These are phyloP conservation scores for Ophiostoma ulmi DNA, from an alignment of 2,329 filamentous ascomycete species.

Conservation along the genomic window DNA sequence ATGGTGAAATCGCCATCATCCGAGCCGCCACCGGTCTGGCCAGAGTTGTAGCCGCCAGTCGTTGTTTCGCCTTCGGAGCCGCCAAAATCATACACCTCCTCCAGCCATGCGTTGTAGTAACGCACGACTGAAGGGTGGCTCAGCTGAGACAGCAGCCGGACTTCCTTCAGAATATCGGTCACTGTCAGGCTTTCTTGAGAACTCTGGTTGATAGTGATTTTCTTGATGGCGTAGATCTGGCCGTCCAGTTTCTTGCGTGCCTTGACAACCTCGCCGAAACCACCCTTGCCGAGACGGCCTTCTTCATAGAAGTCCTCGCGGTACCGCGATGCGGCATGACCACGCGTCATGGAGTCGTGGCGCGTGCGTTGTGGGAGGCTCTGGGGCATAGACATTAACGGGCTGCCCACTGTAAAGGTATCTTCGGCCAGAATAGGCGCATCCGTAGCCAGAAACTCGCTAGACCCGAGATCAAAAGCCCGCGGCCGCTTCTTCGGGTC, in stretches of 20 bases:
- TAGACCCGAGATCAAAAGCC: constrained; percentile 66
- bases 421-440: constrained; percentile 53
- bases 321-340: constrained; percentile 65
- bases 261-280: constrained; percentile 94
- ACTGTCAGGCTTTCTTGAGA: constrained; percentile 75
- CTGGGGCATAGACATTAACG: constrained; percentile 42
- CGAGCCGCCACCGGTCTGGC: constrained; percentile 28
- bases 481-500: constrained; percentile 80
- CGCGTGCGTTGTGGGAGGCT: constrained; percentile 46
- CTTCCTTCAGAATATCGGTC: constrained; percentile 77
- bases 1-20: constrained; percentile 37
- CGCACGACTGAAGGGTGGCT: constrained; percentile 83
- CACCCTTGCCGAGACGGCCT: constrained; percentile 82
- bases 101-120: constrained; percentile 94
- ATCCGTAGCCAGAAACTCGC: constrained; percentile 62
- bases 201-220: constrained; percentile 82
- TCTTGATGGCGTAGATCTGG: constrained; percentile 93
- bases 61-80: constrained; percentile 52
- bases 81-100: constrained; percentile 56
- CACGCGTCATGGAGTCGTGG: constrained; percentile 56
- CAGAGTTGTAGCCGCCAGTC: constrained; percentile 38
- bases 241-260: constrained; percentile 91
- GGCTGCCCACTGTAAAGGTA: constrained; percentile 37
- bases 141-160: constrained; percentile 82
- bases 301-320: constrained; percentile 86